Evolutionary conservation across 108 stramenopile species (phyloP), one percentile per base, ranked within the genome.

Genomic region (Pseudonitzschia delicatissima): DNA sequence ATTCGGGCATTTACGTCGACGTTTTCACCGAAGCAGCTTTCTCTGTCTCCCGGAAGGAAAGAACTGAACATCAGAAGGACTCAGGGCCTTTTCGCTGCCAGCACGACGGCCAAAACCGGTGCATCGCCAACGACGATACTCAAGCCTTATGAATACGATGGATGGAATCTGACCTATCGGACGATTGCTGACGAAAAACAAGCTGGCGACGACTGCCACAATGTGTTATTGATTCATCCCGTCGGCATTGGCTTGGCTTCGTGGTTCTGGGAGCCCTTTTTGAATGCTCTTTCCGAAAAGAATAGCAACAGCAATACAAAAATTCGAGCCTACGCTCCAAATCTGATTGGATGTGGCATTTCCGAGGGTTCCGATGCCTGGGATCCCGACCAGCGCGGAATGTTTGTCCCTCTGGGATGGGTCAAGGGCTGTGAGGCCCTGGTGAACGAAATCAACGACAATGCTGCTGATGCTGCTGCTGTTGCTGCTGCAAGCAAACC

Each of bases 261-360:
- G 0, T 89, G 88, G 88, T 84, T 84, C 50, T 89, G 85, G 81
- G 53, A 33, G n/a, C 53, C 53, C 31, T 27, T 55, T 8, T 7
- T 55, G 53, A 27, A 23, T 8, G n/a, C 29, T 8, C 28, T 55
- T 13, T 6, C 7, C 3, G 71, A 67, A 35, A 62, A 63, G 34
- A 45, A 80, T 18, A 74, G 80, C 73, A 67, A 58, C 9, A 42
- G 26, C 0, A 84, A 62, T 50, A 29, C 59, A 2, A 63, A 76
- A 17, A 0, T 33, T 27, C 32, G 31, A 5, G 29, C 13, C 17
- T 83, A 77, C 40, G 88, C 88, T 12, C 79, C 82, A 0, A 72
- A 89, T 74, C 68, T 89, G 48, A 84, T 84, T 51, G 88, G 88
- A 13, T 89, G 88, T 66, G 88, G 88, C 4, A 49, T 82, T n/a